Percentiles rank a stretch among this genome's conserved stretches.
Evolutionary conservation across 2,329 filamentous ascomycete species (phyloP).

Genomic region (Fusarium sp.): DNA sequence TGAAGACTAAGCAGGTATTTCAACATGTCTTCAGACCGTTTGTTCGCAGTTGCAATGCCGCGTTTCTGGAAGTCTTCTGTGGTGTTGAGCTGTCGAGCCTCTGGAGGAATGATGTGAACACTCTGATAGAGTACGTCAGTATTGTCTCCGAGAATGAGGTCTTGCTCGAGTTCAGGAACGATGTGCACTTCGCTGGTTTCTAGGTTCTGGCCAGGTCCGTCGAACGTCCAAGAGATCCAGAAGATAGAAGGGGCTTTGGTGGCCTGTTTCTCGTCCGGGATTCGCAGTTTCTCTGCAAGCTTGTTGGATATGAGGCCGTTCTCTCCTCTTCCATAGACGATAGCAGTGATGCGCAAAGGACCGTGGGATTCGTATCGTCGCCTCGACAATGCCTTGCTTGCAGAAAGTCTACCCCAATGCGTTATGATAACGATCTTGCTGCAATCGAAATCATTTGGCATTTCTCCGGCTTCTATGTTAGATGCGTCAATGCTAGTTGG

Average conservation of each 20-base stretch:
- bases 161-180: conserved; percentile 17
- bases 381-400: not conserved
- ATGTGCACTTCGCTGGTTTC: conserved; percentile 20
- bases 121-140: conserved; percentile 12
- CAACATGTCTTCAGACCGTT: conserved; percentile 9
- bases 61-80: not conserved
- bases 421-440: conserved; percentile 6
- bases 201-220: conserved; percentile 2
- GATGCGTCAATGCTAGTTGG: not conserved
- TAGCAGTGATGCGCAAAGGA: conserved; percentile 3
- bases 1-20: not conserved
- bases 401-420: not conserved
- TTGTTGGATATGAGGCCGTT: conserved; percentile 15
- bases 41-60: conserved; percentile 9
- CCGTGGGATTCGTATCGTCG: not conserved
- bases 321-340: conserved; percentile 3
- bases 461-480: conserved; percentile 13
- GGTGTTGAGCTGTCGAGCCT: not conserved
- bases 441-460: conserved; percentile 3
- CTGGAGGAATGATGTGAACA: conserved; percentile 3
- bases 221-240: conserved; percentile 11
- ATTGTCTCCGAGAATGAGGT: conserved; percentile 18
- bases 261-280: not conserved
- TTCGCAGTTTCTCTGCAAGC: conserved; percentile 7
- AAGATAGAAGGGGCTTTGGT: not conserved